phyloP scores from a whole-genome alignment of 768 basidiomycete genomes.

The Collybia nuda region DNA sequence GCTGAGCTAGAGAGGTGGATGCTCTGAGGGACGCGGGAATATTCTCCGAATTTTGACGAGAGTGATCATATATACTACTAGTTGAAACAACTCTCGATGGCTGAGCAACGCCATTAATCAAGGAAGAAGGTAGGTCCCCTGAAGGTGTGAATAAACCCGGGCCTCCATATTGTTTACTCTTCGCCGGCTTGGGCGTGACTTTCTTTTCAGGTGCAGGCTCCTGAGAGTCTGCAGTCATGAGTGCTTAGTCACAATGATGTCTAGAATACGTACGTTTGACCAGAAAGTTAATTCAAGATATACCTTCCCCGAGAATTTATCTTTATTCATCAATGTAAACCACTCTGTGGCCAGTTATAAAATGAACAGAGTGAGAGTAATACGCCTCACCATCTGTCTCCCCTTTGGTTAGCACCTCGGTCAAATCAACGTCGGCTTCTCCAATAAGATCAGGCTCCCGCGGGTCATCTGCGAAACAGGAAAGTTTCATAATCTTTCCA shows the following conservation, averaged over 20 bases:
- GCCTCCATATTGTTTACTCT: constrained; percentile 69
- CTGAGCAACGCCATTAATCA: constrained; percentile 21
- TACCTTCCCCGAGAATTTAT: constrained; percentile 93
- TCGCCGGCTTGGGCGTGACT: constrained; percentile 43
- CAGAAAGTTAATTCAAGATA: constrained; percentile 97
- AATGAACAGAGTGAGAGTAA: constrained; percentile 1
- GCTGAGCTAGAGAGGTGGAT: constrained; percentile 58
- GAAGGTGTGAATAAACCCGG: constrained; percentile 73
- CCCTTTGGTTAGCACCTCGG: constrained; percentile 89
- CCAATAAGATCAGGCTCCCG: constrained; percentile 96
- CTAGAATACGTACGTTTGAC: constrained; percentile 69
- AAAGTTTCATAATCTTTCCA: constrained; percentile 72
- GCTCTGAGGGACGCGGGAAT: constrained; percentile 60
- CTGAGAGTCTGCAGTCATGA: constrained; percentile 32
- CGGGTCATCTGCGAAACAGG: constrained; percentile 93
- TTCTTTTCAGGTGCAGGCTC: constrained; percentile 81
- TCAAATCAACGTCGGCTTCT: constrained; percentile 84
- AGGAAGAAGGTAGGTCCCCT: constrained; percentile 29
- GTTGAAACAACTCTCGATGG: constrained; percentile 31
- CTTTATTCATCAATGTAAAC: constrained; percentile 89
- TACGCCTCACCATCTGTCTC: constrained; percentile 88
- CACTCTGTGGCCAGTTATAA: constrained; percentile 60
- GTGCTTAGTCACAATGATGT: neutral
- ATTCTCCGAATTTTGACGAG: constrained; percentile 45
- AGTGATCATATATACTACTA: constrained; percentile 33